Evolutionary conservation across 1,139 yeast species (phyloP), one percentile per base, ranked within the genome.

Genomic region (Trichomonascaceae sp.): DNA sequence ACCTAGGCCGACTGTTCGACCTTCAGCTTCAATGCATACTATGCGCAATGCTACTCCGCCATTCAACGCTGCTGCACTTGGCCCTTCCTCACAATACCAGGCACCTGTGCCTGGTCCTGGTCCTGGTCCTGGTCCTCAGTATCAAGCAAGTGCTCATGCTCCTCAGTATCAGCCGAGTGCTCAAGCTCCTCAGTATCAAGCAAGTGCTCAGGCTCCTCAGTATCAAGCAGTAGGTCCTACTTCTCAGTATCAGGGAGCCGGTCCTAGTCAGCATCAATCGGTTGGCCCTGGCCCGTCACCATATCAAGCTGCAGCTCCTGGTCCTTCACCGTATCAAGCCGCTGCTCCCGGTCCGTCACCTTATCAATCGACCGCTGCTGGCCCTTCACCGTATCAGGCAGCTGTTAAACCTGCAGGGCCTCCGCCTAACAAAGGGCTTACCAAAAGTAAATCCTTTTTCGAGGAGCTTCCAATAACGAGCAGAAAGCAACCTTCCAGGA

Each of bases 381-480:
- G 51, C 22, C 43, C 49, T 24, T 36, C 43, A 4, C 24, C 24
- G 6, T 22, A 22, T 32, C 38, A 10, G 41, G 3, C 41, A 17
- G 41, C 41, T 9, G 17, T 15, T 9, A 36, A 36, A n/a, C 41
- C 41, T 36, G 41, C 41, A 36, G 47, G 43, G 27, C 54, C 56
- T 9, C 46, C 51, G 13, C 55, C 53, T 12, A 55, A 54, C 5
- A 49, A 56, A 36, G 48, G 55, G 32, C 56, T 58, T 6, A 47
- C 55, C 8, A 57, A 60, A 30, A 61, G 61, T 47, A 76, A 77
- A 54, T 70, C 78, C 3, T 82, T 82, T 61, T 82, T 80, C 63
- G 84, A 80, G 57, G 86, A 82, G 55, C 68, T 80, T 45, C 87
- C 66, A 20, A 58, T 63, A 15, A 66, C 68, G 6, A 60, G 61